phyloP scores from a whole-genome alignment of 768 basidiomycete species.

The Arthromyces matolae region DNA sequence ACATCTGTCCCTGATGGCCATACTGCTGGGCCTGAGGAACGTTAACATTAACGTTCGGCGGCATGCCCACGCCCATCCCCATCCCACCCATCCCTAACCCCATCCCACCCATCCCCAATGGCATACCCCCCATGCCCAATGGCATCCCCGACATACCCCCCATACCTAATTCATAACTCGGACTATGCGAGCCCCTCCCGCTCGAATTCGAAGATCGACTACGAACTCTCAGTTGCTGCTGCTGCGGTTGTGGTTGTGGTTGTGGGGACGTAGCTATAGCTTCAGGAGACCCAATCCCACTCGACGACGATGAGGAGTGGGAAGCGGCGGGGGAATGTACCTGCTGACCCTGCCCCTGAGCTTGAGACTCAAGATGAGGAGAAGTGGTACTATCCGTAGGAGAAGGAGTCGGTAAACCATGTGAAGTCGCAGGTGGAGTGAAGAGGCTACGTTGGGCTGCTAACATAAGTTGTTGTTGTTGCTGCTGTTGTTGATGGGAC shows the following conservation, averaged over 20 bases:
- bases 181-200: conserved; percentile 11
- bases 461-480: conserved; percentile 20
- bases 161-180: conserved; percentile 19
- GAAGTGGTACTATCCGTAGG: conserved; percentile 13
- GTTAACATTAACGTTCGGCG: not conserved
- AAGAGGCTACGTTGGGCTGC: conserved; percentile 35
- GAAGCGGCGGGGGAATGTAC: conserved; percentile 4
- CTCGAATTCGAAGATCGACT: not conserved
- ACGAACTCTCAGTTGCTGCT: conserved; percentile 8
- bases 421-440: conserved; percentile 40
- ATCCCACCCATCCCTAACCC: not conserved
- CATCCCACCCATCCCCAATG: not conserved
- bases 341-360: too few species aligned
- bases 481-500: conserved; percentile 11
- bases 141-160: conserved; percentile 7
- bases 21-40: too few species aligned
- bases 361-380: too few species aligned
- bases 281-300: not conserved
- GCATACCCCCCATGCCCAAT: not conserved
- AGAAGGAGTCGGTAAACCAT: conserved; percentile 28
- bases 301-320: conserved; percentile 5
- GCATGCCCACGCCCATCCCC: conserved; percentile 5
- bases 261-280: not conserved
- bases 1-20: conserved; percentile 6
- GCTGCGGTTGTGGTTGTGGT: not conserved